Evolutionary conservation across 2,329 filamentous ascomycete genomes (phyloP).

Genomic region (Aspergillus brunneoviolaceus): DNA sequence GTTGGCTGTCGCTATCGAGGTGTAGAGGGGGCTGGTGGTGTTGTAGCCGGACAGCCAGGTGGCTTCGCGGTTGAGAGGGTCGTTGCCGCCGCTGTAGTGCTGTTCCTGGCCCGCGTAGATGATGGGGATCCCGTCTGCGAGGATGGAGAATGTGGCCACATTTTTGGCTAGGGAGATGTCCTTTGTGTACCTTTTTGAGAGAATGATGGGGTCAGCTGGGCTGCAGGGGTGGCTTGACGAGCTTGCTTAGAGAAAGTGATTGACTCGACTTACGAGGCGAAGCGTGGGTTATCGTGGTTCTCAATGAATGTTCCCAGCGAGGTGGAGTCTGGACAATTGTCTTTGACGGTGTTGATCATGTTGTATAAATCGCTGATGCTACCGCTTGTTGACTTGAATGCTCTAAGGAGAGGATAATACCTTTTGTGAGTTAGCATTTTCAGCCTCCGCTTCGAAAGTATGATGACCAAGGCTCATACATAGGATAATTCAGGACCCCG

Average conservation of each 20-base stretch:
- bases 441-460: neutral
- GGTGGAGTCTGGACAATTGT: conserved; percentile 45
- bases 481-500: conserved; percentile 51
- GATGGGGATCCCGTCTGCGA: conserved; percentile 62
- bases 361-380: conserved; percentile 37
- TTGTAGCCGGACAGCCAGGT: conserved; percentile 57
- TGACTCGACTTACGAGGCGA: conserved; percentile 37
- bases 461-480: conserved; percentile 19
- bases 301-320: conserved; percentile 58
- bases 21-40: conserved; percentile 50
- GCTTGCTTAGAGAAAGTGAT: neutral
- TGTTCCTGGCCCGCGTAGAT: conserved; percentile 70
- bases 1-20: conserved; percentile 51
- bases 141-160: conserved; percentile 59
- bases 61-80: conserved; percentile 57
- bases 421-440: conserved; percentile 7
- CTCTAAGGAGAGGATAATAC: conserved; percentile 37
- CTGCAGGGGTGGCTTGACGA: neutral
- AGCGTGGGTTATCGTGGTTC: conserved; percentile 62
- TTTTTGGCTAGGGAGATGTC: conserved; percentile 57
- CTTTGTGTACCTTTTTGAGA: conserved; percentile 28
- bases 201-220: neutral
- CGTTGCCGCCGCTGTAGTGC: conserved; percentile 54
- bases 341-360: conserved; percentile 36
- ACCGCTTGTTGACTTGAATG: conserved; percentile 35